Conservation (phyloP, 805 yeast genomes). For the Teunomyces tritomae region DNA sequence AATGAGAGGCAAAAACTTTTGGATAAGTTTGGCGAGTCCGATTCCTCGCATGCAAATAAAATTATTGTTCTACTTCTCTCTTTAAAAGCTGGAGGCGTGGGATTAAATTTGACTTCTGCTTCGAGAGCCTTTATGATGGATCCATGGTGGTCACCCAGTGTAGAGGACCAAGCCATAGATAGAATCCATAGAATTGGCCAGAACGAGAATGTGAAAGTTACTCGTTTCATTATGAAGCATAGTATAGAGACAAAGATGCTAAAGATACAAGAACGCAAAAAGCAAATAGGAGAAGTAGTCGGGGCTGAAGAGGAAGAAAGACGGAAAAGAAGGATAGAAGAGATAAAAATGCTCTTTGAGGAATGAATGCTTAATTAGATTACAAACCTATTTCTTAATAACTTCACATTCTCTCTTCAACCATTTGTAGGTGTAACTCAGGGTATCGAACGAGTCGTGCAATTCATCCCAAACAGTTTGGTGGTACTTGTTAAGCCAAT, state of each 20-base stretch:
- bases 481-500: constrained; percentile 72
- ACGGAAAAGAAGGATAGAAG: constrained; percentile 66
- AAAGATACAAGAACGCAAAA: constrained; percentile 79
- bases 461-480: constrained; percentile 51
- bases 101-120: constrained; percentile 82
- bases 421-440: constrained; percentile 45
- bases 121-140: constrained; percentile 87
- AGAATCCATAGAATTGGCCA: constrained; percentile 92
- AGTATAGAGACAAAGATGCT: constrained; percentile 89
- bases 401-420: constrained; percentile 47
- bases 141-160: constrained; percentile 96
- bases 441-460: constrained; percentile 33
- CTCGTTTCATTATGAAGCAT: constrained; percentile 75
- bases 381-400: constrained; percentile 9
- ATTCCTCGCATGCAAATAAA: constrained; percentile 24
- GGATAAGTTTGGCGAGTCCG: constrained; percentile 45
- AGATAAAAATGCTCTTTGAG: constrained; percentile 65
- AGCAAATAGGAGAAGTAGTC: constrained; percentile 76
- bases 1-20: constrained; percentile 63
- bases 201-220: constrained; percentile 62
- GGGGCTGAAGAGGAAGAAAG: constrained; percentile 75
- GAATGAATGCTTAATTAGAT: constrained; percentile 19
- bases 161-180: constrained; percentile 89
- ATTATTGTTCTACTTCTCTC: constrained; percentile 63
- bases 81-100: constrained; percentile 93